These are phyloP conservation scores for Fusarium pseudoanthophilum DNA, from an alignment of 2,329 filamentous ascomycete species.

Conservation along the genomic window DNA sequence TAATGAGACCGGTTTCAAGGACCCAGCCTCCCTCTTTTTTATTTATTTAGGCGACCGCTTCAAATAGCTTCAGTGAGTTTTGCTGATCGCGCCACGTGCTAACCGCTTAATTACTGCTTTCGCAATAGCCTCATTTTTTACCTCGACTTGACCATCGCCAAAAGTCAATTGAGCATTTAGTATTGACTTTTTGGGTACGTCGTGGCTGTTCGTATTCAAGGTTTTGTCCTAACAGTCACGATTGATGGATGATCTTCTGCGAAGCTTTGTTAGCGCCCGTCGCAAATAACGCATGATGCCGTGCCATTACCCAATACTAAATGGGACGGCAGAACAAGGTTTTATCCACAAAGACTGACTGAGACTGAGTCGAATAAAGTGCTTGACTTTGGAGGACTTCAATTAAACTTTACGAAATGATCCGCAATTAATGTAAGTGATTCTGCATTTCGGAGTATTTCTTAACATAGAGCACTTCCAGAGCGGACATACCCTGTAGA, in stretches of 20 bases:
- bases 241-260: background rate
- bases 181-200: background rate
- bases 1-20: background rate
- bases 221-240: background rate
- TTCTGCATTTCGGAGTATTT: background rate
- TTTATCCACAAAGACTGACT: too few relatives aligned
- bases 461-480: rapidly evolving
- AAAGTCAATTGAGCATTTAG: background rate
- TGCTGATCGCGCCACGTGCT: background rate
- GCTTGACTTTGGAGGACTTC: rapidly evolving
- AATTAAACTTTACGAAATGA: background rate
- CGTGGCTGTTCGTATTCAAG: background rate
- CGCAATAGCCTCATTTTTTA: background rate
- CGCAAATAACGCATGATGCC: background rate
- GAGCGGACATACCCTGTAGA: background rate
- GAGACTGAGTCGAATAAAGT: background rate
- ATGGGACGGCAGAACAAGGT: background rate
- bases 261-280: background rate
- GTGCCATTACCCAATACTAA: background rate
- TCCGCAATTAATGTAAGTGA: rapidly evolving
- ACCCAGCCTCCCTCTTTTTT: background rate
- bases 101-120: background rate
- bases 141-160: too few relatives aligned
- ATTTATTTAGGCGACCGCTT: background rate
- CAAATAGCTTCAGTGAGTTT: background rate